Base-by-base conservation (phyloP, 345 rosid species). In the Pistacia integerrima region DNA sequence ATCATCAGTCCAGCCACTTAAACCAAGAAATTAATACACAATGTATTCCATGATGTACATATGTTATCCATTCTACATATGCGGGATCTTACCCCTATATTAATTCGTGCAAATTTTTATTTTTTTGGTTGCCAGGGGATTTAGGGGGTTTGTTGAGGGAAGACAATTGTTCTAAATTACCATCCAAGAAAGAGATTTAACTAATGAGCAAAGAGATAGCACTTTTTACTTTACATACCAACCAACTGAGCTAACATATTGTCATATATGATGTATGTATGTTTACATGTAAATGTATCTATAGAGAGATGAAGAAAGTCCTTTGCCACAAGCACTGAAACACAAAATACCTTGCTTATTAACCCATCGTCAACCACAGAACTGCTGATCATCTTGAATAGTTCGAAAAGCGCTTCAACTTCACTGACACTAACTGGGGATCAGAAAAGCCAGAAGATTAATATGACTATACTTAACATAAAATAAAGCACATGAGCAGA, bases 351-450 rank as follows among this genome's bases (percentile, higher is more conserved):
- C 99, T 97, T 92, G 88, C 85, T 92, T 74, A 97, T 94, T 81
- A 94, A 77, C 81, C 97, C 99, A 88, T 97, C 99, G 69, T 97
- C 99, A 80, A 94, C 80, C 74, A 94, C 91, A 18, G 98, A 94
- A 81, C 97, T 85, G 85, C 99, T 94, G 86, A 97, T 92, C 91
- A 94, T 97, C 90, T 94, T 94, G 87, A 84, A 97, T 57, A 97
- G 84, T 85, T 94, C 99, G 83, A 92, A 94, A 33, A 97, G 84
- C 65, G 99, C 99, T 90, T 97, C 98, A 82, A 97, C 98, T 89
- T 97, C 99, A 85, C 97, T 94, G 38, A 97, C 98, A 82, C 97
- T 92, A 84, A 94, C 99, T 97, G 98, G 65, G 74, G 77, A 76
- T 68, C 38, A 77, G 64, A 74, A 48, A 76, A 73, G 48, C 6